Evolutionary conservation across 1,284 basidiomycete genomes (phyloP), one percentile per base, ranked within the genome.

Genomic region (Cerioporus squamosus): DNA sequence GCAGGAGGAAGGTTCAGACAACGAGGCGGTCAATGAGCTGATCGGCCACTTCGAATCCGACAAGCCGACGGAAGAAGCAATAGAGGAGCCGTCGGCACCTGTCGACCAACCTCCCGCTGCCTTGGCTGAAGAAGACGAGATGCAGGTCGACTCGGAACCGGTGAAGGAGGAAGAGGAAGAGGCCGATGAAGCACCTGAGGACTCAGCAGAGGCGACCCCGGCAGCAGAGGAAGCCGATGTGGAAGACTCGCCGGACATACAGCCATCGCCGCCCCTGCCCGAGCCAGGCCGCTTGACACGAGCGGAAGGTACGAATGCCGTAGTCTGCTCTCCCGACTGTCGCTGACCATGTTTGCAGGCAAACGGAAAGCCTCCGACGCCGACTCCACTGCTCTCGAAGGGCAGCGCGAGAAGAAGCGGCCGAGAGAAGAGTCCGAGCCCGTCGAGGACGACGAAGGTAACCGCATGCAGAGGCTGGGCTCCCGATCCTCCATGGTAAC

Each of bases 301-400:
- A 17, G 46, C 56, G 29, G 64, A 65, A 47, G 63, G 62, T 62
- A n/a, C 17, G 40, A 18, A n/a, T 22, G 40, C 12, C 20, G n/a
- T 18, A 29, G 57, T 31, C 8, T 17, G 14, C 15, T 6, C 5
- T 2, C 18, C 17, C 40, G 31, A 24, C 43, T 47, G 20, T 54
- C 10, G 9, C 38, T 44, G 14, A 15, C 24, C 51, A 23, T 7
- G 5, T 15, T 31, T 24, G 0, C 42, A 64, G 63, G 79, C 43
- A 92, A 93, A 76, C 86, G 90, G 54, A 90, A 90, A 68, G 80
- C 81, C 2, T 80, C 84, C 7, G 80, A 86, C 40, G 66, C 77
- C 22, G 87, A 86, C 47, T 74, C 69, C 40, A 61, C 72, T 2
- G 69, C 69, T 24, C 68, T 76, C n/a, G 85, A 86, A 23, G 79